phyloP scores from a whole-genome alignment of 352 stramenopile genomes.

The Blastocystis sp. region DNA sequence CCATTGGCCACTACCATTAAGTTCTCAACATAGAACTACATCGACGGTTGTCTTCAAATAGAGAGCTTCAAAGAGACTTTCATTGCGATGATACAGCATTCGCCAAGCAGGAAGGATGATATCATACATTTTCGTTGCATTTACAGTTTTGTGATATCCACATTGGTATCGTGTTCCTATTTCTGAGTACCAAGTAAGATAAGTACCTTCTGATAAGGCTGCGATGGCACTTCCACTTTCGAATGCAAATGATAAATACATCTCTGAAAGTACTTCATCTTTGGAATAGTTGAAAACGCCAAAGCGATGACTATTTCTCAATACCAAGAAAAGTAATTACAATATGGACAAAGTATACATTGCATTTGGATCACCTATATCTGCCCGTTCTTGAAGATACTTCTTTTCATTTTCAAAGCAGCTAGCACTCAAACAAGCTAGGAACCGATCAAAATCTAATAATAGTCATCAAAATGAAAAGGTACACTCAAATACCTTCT shows the following conservation, averaged over 20 bases:
- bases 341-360: conserved; percentile 35
- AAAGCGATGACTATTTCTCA: not conserved
- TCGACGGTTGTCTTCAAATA: not conserved
- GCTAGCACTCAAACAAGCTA: not conserved
- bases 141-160: not conserved
- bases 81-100: not conserved
- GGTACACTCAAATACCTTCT: conserved; percentile 19
- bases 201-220: not conserved
- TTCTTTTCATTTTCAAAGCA: conserved; percentile 7
- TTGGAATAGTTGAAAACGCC: conserved; percentile 5
- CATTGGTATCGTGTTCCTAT: not conserved
- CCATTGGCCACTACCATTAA: conserved; percentile 29
- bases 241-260: not conserved
- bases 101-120: conserved; percentile 4
- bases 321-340: not conserved
- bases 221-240: not conserved
- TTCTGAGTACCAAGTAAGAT: not conserved
- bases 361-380: conserved; percentile 17
- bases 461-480: not conserved
- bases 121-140: not conserved
- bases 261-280: not conserved
- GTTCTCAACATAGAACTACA: not conserved
- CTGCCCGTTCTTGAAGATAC: not conserved
- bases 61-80: conserved; percentile 33
- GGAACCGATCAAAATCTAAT: conserved; percentile 29